Evolutionary conservation across 495 filamentous ascomycete genomes (phyloP), one percentile per base, ranked within the genome.

Genomic region (Hyaloscypha finlandica): DNA sequence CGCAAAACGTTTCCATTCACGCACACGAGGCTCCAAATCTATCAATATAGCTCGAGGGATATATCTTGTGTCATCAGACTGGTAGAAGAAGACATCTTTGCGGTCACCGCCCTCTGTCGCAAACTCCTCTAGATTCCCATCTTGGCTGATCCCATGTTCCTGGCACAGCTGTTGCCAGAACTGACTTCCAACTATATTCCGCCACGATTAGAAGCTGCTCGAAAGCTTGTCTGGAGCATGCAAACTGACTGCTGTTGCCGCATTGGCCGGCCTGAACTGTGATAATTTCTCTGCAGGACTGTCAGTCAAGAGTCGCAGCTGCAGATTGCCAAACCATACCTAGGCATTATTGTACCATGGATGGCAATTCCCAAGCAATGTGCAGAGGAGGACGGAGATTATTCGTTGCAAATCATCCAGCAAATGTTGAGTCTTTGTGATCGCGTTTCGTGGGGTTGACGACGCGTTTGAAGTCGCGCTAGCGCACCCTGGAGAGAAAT

Each of bases 71-170:
- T 99, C 95, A 78, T 99, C 95, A 64, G 89, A 92, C 83, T 98
- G 95, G 78, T 99, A 99, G 85, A 97, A 99, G 80, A 99, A 99
- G 59, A 98, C 95, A 78, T 99, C 95, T 77, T 99, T 99, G 73
- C 95, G 88, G 79, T 99, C 95, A 56, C 93, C 93, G 68, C 95
- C 96, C 75, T 97, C 94, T 59, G 92, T 96, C 73, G 95, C 94
- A 79, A 93, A 96, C 73, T 96, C 92, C 78, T 96, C 93, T 54
- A 99, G 85, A 74, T 97, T 97, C 39, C 95, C 95, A 81, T 97
- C 93, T 75, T 95, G 92, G 70, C 89, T 97, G 79, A 99, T 99
- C 57, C 96, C 96, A 77, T 99, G 95, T 76, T 99, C 95, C 78
- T 92, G 91, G 78, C 95, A 97, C 35, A 97, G 86, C 80, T 97